Conservation (phyloP, 148 eudicot species). For the Vaccinium darrowii region DNA sequence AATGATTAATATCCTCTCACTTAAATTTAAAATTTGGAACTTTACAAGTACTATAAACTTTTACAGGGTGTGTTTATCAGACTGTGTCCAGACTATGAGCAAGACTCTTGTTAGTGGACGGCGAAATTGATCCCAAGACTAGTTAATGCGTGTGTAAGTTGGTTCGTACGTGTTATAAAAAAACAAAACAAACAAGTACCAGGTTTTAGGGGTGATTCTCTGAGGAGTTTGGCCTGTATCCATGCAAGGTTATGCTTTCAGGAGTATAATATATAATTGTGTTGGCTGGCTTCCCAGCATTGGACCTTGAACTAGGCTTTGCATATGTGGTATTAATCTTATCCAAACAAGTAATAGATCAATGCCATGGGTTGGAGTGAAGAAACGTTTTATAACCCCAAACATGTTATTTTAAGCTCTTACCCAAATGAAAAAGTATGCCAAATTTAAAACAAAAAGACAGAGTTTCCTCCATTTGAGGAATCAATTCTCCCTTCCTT, state of each 20-base stretch:
- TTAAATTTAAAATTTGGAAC: neutral
- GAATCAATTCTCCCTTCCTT: neutral
- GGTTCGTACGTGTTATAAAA: neutral
- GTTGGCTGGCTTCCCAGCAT: neutral
- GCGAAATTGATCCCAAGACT: neutral
- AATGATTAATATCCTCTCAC: too few species aligned
- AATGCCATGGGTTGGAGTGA: neutral
- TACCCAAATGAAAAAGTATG: neutral
- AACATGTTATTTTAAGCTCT: neutral
- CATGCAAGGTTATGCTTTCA: neutral
- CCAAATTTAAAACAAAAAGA: neutral
- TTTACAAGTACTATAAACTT: neutral
- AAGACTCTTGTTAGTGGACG: neutral
- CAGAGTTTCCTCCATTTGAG: neutral
- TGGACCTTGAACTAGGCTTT: constrained; percentile 3
- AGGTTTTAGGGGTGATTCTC: neutral
- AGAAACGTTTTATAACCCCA: neutral
- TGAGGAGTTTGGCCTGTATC: neutral
- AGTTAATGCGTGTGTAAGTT: neutral
- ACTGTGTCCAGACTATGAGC: neutral
- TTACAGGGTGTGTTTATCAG: neutral
- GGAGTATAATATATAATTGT: neutral
- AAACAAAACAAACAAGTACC: neutral
- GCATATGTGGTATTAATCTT: neutral
- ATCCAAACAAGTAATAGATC: neutral